These are phyloP conservation scores for Stylonectria norvegica DNA, from an alignment of 2,329 filamentous ascomycete genomes.

Conservation along the genomic window DNA sequence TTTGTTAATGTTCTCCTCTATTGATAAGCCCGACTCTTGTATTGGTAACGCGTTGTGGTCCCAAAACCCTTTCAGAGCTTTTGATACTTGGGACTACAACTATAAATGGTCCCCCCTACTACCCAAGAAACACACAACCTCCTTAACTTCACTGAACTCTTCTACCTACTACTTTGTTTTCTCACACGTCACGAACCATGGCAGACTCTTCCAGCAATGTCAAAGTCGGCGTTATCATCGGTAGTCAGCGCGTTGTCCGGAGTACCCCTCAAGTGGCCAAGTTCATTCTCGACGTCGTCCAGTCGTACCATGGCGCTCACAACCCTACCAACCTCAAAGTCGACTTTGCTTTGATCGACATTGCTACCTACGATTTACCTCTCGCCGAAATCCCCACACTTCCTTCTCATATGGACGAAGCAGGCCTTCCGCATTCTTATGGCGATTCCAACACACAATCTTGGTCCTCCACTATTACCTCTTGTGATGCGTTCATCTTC, in stretches of 20 bases:
- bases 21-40: no score
- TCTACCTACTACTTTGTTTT: no score
- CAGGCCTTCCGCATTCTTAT: neutral
- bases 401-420: conserved; percentile 2
- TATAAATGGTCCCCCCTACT: no score
- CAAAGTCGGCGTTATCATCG: neutral
- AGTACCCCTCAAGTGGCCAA: neutral
- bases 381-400: neutral
- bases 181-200: no score
- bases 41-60: no score
- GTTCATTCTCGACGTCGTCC: neutral
- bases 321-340: neutral
- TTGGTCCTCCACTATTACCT: conserved; percentile 31
- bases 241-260: neutral
- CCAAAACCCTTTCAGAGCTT: no score
- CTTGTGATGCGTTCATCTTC: conserved; percentile 45
- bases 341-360: neutral
- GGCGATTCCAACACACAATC: neutral
- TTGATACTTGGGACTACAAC: no score
- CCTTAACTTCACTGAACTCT: no score
- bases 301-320: neutral
- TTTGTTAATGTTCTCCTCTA: no score
- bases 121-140: no score
- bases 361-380: neutral
- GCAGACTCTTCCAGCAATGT: no score